A percentile compares a stretch with the other conserved stretches of the same genome.
These are phyloP conservation scores for Jatropha multifida DNA, from an alignment of 441 rosid genomes.

Conservation along the genomic window DNA sequence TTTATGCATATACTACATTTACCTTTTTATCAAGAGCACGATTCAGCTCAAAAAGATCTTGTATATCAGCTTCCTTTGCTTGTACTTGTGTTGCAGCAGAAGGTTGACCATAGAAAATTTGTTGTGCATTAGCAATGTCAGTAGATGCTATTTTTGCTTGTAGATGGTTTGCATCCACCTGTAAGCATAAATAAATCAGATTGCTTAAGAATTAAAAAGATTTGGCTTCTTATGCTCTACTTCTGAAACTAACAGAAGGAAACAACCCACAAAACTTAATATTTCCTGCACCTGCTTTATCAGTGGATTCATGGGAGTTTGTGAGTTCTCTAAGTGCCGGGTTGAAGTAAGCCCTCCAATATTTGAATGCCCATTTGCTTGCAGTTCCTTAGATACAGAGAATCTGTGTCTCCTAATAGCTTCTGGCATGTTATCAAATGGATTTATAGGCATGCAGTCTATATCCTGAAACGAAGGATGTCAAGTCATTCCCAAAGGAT, in stretches of 20 bases:
- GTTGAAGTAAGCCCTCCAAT: slow-evolving; percentile 47
- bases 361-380: slow-evolving; percentile 46
- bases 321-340: slow-evolving; percentile 43
- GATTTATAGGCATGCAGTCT: slow-evolving; percentile 96
- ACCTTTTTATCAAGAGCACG: slow-evolving; percentile 67
- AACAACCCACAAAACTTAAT: neutral
- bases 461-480: slow-evolving; percentile 65
- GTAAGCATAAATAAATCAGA: slow-evolving; percentile 20
- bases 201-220: neutral
- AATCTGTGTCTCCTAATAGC: slow-evolving; percentile 62
- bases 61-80: slow-evolving; percentile 63
- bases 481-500: slow-evolving; percentile 13
- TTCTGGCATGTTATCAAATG: slow-evolving; percentile 90
- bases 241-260: neutral
- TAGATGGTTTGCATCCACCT: slow-evolving; percentile 42
- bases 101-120: slow-evolving; percentile 41
- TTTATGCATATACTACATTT: neutral
- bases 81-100: slow-evolving; percentile 38
- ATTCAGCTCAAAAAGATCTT: slow-evolving; percentile 49
- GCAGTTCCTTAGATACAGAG: slow-evolving; percentile 47
- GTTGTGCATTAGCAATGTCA: slow-evolving; percentile 42
- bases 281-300: slow-evolving; percentile 41
- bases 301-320: slow-evolving; percentile 40
- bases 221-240: neutral
- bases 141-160: slow-evolving; percentile 43